Base-by-base conservation (phyloP, 345 rosid species). In the Citrus trifoliata region DNA sequence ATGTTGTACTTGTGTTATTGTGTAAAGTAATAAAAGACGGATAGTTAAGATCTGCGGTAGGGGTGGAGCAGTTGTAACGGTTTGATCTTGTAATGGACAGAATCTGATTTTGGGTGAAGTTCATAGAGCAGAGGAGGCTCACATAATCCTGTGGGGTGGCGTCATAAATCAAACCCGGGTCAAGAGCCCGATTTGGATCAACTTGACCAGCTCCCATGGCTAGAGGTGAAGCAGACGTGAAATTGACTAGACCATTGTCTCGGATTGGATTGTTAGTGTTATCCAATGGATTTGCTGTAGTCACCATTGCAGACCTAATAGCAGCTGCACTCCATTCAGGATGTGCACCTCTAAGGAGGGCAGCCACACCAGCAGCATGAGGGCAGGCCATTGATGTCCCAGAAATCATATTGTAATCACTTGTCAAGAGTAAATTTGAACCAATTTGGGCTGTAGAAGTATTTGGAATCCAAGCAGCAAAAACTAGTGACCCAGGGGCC, bases 301-400 rank as follows among this genome's bases (percentile, higher is more conserved):
- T 90, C 80, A 90, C 79, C 67, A 88, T 77, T 67, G 92, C 89
- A 21, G 89, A 87, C 60, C 89, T 84, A 21, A 88, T 88, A 58
- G 90, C 88, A 16, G 88, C 88, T 1, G 87, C 87, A 76, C 86
- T 86, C 90, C 93, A 90, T 37, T 85, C 81, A 64, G 84, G 92
- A 70, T 86, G 90, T 0, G 80, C 88, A 24, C 82, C 80, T 70
- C 86, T 86, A 22, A 88, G 53, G 51, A 90, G 85, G 3, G 93
- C 89, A 0, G 90, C 92, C 3, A 88, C 82, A 28, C 89, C 90
- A 33, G 93, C 82, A 33, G 81, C 89, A 67, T 88, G 93, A 19
- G 92, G 92, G 33, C 86, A 75, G 69, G 89, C 87, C 93, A 90
- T 90, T 60, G 93, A 90, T 37, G 93, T 88, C 21, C 92, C 92